A percentile compares a stretch with the other conserved stretches of the same genome.
These are phyloP conservation scores for Mycena olivaceomarginata DNA, from an alignment of 768 basidiomycete species.

Conservation along the genomic window DNA sequence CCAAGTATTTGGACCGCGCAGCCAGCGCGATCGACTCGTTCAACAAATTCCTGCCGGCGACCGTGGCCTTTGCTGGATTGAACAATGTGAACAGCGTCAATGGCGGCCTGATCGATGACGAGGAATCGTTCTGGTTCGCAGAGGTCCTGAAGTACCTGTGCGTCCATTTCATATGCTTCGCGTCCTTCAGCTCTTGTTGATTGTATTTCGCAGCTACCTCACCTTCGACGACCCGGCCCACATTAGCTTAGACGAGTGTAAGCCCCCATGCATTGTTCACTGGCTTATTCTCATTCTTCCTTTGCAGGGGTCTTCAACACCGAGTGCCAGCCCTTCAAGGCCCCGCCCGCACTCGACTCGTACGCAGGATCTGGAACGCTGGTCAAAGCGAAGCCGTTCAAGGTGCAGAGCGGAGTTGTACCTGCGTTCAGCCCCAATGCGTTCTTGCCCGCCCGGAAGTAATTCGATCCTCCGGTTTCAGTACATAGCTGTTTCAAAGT, in stretches of 20 bases:
- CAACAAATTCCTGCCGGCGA: slow-evolving; percentile 67
- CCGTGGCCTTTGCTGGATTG: slow-evolving; percentile 74
- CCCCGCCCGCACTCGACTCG: slow-evolving; percentile 55
- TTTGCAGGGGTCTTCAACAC: slow-evolving; percentile 67
- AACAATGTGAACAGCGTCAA: slow-evolving; percentile 70
- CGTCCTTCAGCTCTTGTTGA: too few species aligned
- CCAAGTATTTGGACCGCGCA: slow-evolving; percentile 81
- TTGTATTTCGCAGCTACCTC: slow-evolving; percentile 12
- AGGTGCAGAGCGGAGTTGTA: slow-evolving; percentile 19
- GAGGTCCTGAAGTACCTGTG: slow-evolving; percentile 78
- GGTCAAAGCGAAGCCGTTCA: slow-evolving; percentile 31
- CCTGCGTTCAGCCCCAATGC: slow-evolving; percentile 31
- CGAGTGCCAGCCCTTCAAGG: slow-evolving; percentile 69
- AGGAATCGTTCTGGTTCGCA: slow-evolving; percentile 79
- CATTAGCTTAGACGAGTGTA: slow-evolving; percentile 69
- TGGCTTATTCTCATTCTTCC: not conserved
- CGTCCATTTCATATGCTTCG: not conserved
- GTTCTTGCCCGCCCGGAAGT: not conserved
- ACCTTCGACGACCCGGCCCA: slow-evolving; percentile 65
- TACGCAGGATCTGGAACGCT: slow-evolving; percentile 26
- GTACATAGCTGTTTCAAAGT: too few species aligned
- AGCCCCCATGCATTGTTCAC: slow-evolving; percentile 34
- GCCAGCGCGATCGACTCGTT: slow-evolving; percentile 75
- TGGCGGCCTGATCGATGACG: slow-evolving; percentile 73
- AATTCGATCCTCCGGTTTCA: too few species aligned